Percentiles rank a stretch among this genome's conserved stretches.
phyloP scores from a whole-genome alignment of 495 filamentous ascomycete genomes.

The Aspergillus indologenus region DNA sequence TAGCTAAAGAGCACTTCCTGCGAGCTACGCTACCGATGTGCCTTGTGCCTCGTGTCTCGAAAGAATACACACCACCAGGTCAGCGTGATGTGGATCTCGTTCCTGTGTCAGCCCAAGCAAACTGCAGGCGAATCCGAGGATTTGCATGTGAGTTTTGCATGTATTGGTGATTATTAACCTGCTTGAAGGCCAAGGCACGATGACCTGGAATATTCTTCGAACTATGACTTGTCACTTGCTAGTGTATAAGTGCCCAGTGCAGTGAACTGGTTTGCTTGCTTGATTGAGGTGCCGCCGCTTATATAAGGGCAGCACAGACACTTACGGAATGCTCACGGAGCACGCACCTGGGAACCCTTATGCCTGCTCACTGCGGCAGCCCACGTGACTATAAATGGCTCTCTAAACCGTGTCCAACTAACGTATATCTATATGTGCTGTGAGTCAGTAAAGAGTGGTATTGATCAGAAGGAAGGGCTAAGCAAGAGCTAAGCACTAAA shows the following conservation, averaged over 20 bases:
- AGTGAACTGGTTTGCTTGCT: constrained; percentile 3
- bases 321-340: constrained; percentile 3
- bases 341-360: constrained; percentile 1
- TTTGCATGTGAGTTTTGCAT: not conserved
- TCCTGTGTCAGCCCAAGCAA: too few species aligned
- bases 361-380: not conserved
- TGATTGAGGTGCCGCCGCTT: constrained; percentile 3
- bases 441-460: not conserved
- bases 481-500: too few species aligned
- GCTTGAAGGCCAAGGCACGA: not conserved
- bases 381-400: too few species aligned
- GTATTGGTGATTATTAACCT: not conserved
- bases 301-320: constrained; percentile 1
- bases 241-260: too few species aligned
- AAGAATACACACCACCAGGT: too few species aligned
- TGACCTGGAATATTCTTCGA: constrained; percentile 2
- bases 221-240: constrained; percentile 6
- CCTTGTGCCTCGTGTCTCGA: too few species aligned
- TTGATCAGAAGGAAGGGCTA: too few species aligned
- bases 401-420: not conserved
- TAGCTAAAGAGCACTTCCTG: too few species aligned
- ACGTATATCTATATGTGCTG: not conserved
- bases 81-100: too few species aligned
- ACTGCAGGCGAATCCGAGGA: not conserved
- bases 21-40: too few species aligned